These are phyloP conservation scores for Lactarius evosmus DNA, from an alignment of 768 basidiomycete genomes.

Conservation along the genomic window DNA sequence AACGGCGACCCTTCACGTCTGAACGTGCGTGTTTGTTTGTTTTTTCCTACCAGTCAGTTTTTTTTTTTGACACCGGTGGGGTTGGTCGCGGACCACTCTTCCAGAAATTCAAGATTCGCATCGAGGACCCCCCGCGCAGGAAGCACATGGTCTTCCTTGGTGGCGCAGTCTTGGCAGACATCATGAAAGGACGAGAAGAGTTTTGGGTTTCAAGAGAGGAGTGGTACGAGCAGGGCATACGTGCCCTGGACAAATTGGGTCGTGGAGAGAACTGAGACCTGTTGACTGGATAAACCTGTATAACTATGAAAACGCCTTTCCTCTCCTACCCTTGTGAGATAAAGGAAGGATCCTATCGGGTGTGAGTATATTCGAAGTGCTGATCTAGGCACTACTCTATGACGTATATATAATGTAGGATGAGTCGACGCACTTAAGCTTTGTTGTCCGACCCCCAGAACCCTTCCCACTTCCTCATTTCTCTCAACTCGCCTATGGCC, in stretches of 20 bases:
- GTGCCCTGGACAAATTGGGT: constrained; percentile 82
- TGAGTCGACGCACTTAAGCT: background rate
- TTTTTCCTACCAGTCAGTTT: background rate
- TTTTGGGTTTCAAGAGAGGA: constrained; percentile 96
- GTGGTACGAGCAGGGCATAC: constrained; percentile 88
- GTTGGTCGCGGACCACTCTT: background rate
- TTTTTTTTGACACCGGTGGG: background rate
- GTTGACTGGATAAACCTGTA: constrained; percentile 13
- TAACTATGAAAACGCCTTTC: constrained; percentile 10
- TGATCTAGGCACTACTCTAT: background rate
- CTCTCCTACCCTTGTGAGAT: background rate
- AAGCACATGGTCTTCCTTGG: constrained; percentile 99
- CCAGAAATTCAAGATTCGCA: constrained; percentile 99
- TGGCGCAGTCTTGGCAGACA: constrained; percentile 96
- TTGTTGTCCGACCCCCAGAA: constrained; percentile 12
- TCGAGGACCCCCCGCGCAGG: constrained; percentile 95
- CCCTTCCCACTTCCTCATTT: constrained; percentile 13
- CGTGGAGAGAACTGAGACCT: constrained; percentile 46
- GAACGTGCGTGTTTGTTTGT: constrained; percentile 58
- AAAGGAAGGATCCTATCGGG: background rate
- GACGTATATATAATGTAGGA: background rate
- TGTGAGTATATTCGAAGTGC: background rate
- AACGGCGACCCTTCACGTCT: constrained; percentile 77
- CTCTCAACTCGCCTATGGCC: constrained; percentile 13
- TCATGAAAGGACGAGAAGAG: constrained; percentile 92